Percentiles rank a stretch among this genome's conserved stretches.
These are phyloP conservation scores for Malassezia vespertilionis DNA, from an alignment of 1,284 basidiomycete species.

Conservation along the genomic window DNA sequence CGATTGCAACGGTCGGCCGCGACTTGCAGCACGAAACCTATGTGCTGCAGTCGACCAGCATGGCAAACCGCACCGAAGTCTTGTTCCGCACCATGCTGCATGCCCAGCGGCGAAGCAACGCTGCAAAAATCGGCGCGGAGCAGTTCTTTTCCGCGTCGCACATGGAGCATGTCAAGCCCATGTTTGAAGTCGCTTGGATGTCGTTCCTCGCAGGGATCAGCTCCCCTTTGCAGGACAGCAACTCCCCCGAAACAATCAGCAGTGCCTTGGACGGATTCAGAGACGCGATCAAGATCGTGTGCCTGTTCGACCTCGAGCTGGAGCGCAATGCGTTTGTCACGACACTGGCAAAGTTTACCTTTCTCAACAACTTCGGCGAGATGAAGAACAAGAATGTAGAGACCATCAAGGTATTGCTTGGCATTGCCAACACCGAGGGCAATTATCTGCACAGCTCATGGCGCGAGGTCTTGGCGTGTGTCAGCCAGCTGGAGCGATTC, in stretches of 20 bases:
- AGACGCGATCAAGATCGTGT: conserved; percentile 46
- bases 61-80: conserved; percentile 47
- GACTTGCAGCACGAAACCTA: conserved; percentile 46
- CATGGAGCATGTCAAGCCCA: conserved; percentile 46
- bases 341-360: conserved; percentile 47
- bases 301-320: conserved; percentile 44
- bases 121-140: conserved; percentile 38
- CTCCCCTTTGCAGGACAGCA: conserved; percentile 43
- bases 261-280: conserved; percentile 41
- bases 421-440: conserved; percentile 44
- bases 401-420: conserved; percentile 47
- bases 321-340: conserved; percentile 47
- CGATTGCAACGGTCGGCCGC: conserved; percentile 41
- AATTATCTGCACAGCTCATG: conserved; percentile 46
- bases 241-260: conserved; percentile 38
- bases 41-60: conserved; percentile 43
- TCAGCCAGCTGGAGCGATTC: conserved; percentile 46
- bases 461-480: conserved; percentile 46
- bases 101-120: conserved; percentile 37
- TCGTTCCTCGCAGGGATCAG: conserved; percentile 45
- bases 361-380: conserved; percentile 47
- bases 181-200: conserved; percentile 49
- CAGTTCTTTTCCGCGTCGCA: conserved; percentile 46
- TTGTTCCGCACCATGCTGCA: conserved; percentile 47
- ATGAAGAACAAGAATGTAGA: conserved; percentile 47